phyloP scores from a whole-genome alignment of 371 early-diverging fungal species.

The Homolaphlyctis polyrhiza region DNA sequence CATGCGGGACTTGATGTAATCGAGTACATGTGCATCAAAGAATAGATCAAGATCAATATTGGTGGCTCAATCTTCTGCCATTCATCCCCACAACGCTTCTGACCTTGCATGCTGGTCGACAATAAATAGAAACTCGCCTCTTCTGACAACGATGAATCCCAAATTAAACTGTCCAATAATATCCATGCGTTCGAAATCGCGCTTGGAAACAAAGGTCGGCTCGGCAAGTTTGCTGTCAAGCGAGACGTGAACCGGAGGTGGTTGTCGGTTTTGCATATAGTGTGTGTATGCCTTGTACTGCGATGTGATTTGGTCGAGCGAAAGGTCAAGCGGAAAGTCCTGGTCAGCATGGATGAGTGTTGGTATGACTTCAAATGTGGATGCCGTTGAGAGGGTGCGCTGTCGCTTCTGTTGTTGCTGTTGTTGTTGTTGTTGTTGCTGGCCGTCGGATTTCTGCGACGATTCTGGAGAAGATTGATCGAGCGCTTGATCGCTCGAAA shows the following conservation, averaged over 20 bases:
- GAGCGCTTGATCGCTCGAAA: no score
- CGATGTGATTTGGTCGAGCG: neutral
- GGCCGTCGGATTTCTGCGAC: neutral
- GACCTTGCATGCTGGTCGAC: constrained; percentile 96
- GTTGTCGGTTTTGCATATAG: neutral
- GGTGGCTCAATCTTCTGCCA: constrained; percentile 1
- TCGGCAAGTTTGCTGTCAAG: neutral
- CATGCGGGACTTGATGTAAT: no score
- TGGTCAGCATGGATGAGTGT: neutral
- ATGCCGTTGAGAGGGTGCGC: neutral
- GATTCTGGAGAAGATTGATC: neutral
- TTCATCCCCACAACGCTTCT: neutral
- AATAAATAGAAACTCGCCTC: constrained; percentile 76
- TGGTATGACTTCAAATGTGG: neutral
- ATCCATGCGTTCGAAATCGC: constrained; percentile 79
- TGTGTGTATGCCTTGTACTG: neutral
- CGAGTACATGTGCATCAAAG: no score
- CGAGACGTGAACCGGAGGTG: neutral
- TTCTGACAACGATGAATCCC: constrained; percentile 89
- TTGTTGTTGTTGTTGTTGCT: neutral
- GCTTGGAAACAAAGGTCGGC: constrained; percentile 56
- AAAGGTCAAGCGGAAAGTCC: neutral
- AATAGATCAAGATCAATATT: constrained; percentile 1
- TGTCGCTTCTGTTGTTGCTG: no score
- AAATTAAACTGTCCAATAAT: constrained; percentile 97